Evolutionary conservation across 192 early-diverging fungal genomes (phyloP), one percentile per base, ranked within the genome.

Genomic region (Coemansia biformis): DNA sequence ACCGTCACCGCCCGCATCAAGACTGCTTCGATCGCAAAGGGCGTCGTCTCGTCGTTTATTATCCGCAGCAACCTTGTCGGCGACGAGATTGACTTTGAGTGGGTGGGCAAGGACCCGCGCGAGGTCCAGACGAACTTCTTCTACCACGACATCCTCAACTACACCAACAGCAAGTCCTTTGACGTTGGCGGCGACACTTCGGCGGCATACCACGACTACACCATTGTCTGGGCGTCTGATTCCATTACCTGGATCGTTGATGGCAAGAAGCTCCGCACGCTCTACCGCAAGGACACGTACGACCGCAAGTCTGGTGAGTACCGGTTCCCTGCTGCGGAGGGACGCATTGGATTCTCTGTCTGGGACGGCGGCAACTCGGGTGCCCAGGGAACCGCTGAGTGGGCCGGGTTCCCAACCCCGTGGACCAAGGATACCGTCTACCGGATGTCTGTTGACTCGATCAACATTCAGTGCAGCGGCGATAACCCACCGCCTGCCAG

Each of bases 1-100:
- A 75, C 54, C 8, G 75, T 85, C 5, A 73, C 78, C 13, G 83
- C 81, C 7, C 77, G 78, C n/a, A 76, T 83, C 53, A 79, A 79
- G 54, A 71, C 79, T 0, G 83, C 69, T 8, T 66, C 76, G 0
- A 62, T 51, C 0, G 73, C 78, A 12, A 65, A 52, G 16, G 81
- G 81, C 22, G 77, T 79, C 12, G 78, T 85, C 14, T 75, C 78
- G 12, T 69, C 79, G 0, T 81, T 82, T 34, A 79, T 85, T 29
- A 61, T 76, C 37, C 65, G 66, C 40, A 67, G 54, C 46, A 62
- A 70, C 37, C 51, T 61, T 39, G 51, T 42, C 32, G 79, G 79
- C 26, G 82, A 86, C 48, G 84, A 86, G 40, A 78, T 86, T 30
- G 84, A 86, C 54, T 81, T 77, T 57, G 81, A 83, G 54, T 83